Evolutionary conservation across 495 filamentous ascomycete genomes (phyloP).

Genomic region (Talaromyces adpressus): DNA sequence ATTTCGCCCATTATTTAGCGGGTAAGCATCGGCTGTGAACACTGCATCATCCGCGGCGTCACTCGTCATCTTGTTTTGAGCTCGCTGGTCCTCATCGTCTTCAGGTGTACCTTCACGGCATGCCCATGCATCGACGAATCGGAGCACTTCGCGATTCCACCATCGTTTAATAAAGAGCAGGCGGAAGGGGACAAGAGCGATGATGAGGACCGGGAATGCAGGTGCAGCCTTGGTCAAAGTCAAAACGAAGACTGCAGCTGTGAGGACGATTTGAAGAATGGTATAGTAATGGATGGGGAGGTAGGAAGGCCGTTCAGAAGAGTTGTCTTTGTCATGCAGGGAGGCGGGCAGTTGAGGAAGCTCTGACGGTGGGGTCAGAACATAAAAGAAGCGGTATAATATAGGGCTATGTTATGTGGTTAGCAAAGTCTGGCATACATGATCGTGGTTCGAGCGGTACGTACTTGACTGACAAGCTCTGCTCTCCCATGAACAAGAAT

Average conservation of each 20-base stretch:
- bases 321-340: not conserved
- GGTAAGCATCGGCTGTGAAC: conserved; percentile 5
- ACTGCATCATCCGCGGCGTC: conserved; percentile 7
- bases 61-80: conserved; percentile 2
- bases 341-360: conserved; percentile 47
- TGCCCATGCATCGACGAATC: conserved; percentile 65
- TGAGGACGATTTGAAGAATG: conserved; percentile 51
- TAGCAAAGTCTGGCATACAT: not conserved
- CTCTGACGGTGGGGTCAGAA: conserved; percentile 58
- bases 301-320: conserved; percentile 32
- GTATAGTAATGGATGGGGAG: conserved; percentile 58
- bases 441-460: not conserved
- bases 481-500: conserved; percentile 70
- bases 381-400: conserved; percentile 53
- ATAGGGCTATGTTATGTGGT: conserved; percentile 40
- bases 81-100: conserved; percentile 44
- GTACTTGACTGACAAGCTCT: conserved; percentile 60
- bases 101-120: conserved; percentile 60
- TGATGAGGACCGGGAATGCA: conserved; percentile 61
- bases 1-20: not conserved
- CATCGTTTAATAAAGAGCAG: conserved; percentile 56
- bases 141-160: conserved; percentile 54
- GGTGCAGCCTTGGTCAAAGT: conserved; percentile 59
- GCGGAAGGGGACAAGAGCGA: conserved; percentile 56
- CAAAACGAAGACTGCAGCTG: conserved; percentile 54